Base-by-base conservation (phyloP, 2,329 filamentous ascomycete genomes). In the Phialophora macrospora region DNA sequence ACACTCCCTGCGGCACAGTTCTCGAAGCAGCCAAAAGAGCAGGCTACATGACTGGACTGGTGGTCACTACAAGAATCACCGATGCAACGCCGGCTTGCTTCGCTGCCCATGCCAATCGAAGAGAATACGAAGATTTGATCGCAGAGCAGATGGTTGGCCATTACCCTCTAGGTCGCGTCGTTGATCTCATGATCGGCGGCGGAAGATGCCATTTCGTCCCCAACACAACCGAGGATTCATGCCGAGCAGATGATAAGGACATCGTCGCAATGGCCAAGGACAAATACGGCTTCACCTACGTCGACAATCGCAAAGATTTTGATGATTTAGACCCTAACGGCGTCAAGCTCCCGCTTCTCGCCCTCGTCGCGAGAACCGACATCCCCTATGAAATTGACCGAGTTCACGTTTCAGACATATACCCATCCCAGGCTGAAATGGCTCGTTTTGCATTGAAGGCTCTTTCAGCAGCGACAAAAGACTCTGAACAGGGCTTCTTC, bases 51-150 rank as follows among this genome's bases (percentile, higher is more conserved):
- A 99, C 95, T 2, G 95, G 95, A 0, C 79, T 99, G 70, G 95
- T 98, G 1, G 95, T 97, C 32, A 99, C 95, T 0, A 99, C 95
- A 0, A 87, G 94, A 68, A 88, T 98, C 68, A 97, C 95, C 3
- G 95, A 99, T 80, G 95, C 95, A 3, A 99, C 95, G 1, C 95
- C 95, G 0, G 95, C 95, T 1, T 96, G 92, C 78, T 99, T 99
- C 77, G 93, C 92, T 3, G 88, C 91, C 55, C 95, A 98, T 75
- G 95, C 93, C 17, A 88, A 92, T 68, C 82, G 87, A 70, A 87
- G 95, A 57, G 81, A 84, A 66, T 91, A 96, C 80, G 91, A 96
- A 77, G 93, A 98, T 77, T 86, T 90, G 58, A 97, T 99, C 73
- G 95, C 95, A 0, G 84, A 94, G 74, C 95, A 99, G 77, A 90